A percentile compares a stretch with the other conserved stretches of the same genome.
phyloP scores from a whole-genome alignment of 2,329 filamentous ascomycete genomes.

The Ophiostoma sp. region DNA sequence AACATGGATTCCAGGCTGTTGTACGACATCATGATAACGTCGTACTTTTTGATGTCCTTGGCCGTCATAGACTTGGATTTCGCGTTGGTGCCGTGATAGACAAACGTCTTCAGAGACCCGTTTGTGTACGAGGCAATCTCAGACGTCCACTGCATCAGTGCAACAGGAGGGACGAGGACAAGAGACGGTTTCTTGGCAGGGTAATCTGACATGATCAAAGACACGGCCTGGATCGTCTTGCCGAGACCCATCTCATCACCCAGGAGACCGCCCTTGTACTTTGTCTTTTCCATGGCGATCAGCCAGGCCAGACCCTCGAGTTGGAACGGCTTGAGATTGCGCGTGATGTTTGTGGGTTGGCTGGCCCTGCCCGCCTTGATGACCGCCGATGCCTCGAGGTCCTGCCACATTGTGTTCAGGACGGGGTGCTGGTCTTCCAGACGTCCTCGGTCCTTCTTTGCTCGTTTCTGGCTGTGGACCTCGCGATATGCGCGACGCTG shows the following conservation, averaged over 20 bases:
- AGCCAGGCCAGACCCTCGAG: constrained; percentile 94
- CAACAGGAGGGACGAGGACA: constrained; percentile 86
- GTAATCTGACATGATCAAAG: constrained; percentile 95
- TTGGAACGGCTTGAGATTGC: constrained; percentile 87
- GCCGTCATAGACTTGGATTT: constrained; percentile 72
- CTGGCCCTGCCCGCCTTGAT: constrained; percentile 58
- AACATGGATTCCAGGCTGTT: constrained; percentile 86
- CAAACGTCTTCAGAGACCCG: constrained; percentile 80
- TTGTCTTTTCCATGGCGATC: constrained; percentile 76
- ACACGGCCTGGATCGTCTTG: constrained; percentile 97
- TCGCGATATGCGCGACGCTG: constrained; percentile 36
- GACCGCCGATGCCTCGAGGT: constrained; percentile 61
- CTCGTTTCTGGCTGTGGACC: constrained; percentile 29
- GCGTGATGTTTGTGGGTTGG: constrained; percentile 72
- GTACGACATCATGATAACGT: constrained; percentile 98
- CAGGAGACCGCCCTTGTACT: constrained; percentile 83
- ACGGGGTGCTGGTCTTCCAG: constrained; percentile 73
- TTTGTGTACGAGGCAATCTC: constrained; percentile 79
- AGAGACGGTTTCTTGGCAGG: constrained; percentile 76
- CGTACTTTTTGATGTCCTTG: constrained; percentile 71
- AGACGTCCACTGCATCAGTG: constrained; percentile 89
- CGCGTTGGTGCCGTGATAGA: constrained; percentile 81
- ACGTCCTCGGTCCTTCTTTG: constrained; percentile 52
- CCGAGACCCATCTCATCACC: constrained; percentile 99
- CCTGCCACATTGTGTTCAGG: constrained; percentile 77